Percentiles rank a stretch among this genome's conserved stretches.
Evolutionary conservation across 768 basidiomycete genomes (phyloP).

Genomic region (Piloderma croceum): DNA sequence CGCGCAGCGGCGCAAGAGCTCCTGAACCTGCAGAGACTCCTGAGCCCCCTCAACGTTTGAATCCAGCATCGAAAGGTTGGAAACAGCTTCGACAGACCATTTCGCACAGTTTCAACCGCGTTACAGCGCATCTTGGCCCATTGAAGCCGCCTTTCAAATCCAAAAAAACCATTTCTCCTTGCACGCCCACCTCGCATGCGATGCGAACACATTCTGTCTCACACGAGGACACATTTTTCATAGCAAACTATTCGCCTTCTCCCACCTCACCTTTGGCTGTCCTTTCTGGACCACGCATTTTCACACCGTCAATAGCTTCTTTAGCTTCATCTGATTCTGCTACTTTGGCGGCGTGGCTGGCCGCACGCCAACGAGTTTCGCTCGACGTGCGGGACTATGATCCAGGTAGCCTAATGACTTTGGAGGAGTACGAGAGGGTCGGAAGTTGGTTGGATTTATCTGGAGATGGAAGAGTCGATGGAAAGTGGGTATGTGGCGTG

Average conservation of each 20-base stretch:
- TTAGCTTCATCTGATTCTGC: constrained; percentile 30
- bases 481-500: constrained; percentile 25
- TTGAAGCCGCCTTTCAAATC: no score
- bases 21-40: constrained; percentile 28
- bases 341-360: constrained; percentile 33
- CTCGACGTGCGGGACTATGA: constrained; percentile 23
- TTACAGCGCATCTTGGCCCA: no score
- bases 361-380: constrained; percentile 29
- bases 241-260: constrained; percentile 11
- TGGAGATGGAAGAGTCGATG: constrained; percentile 7
- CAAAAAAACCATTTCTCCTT: no score
- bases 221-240: no score
- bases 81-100: constrained; percentile 8
- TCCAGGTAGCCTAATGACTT: constrained; percentile 28
- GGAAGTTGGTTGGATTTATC: constrained; percentile 42
- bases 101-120: no score
- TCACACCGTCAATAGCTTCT: constrained; percentile 21
- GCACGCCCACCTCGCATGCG: no score
- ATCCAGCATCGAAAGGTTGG: constrained; percentile 11
- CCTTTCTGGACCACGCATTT: no score
- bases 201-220: no score
- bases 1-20: constrained; percentile 36
- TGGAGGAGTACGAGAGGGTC: constrained; percentile 42
- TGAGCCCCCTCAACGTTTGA: no score
- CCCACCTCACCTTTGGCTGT: constrained; percentile 13